These are phyloP conservation scores for Pisolithus tinctorius DNA, from an alignment of 768 basidiomycete genomes.

Conservation along the genomic window DNA sequence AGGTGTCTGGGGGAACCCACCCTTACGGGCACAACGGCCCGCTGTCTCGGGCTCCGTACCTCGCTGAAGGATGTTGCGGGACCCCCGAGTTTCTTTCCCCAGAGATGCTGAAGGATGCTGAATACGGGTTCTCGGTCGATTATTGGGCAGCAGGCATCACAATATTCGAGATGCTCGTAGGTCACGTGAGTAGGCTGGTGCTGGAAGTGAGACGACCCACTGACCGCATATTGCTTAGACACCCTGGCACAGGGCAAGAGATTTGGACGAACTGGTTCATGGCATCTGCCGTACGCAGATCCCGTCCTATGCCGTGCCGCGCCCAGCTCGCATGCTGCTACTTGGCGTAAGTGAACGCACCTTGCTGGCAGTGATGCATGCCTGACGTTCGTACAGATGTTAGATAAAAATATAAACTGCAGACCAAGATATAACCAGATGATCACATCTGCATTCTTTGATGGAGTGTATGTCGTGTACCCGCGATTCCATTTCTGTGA, in stretches of 20 bases:
- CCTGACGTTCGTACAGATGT: too few relatives aligned
- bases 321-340: too few relatives aligned
- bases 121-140: neutral
- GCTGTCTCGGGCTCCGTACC: neutral
- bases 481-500: too few relatives aligned
- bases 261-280: neutral
- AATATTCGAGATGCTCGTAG: neutral
- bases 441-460: too few relatives aligned
- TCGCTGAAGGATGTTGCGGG: neutral
- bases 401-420: too few relatives aligned
- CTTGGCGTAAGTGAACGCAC: too few relatives aligned
- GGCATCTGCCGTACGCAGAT: neutral
- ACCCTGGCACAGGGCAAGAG: neutral
- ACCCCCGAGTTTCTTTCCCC: neutral
- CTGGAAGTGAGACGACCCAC: neutral
- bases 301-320: neutral
- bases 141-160: neutral
- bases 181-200: neutral
- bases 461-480: too few relatives aligned
- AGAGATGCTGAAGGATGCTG: neutral
- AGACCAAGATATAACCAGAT: too few relatives aligned
- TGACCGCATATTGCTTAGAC: neutral
- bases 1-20: neutral
- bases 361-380: too few relatives aligned
- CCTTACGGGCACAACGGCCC: neutral